phyloP scores from a whole-genome alignment of 176 grass and related monocot species.

The Avena eriantha region DNA sequence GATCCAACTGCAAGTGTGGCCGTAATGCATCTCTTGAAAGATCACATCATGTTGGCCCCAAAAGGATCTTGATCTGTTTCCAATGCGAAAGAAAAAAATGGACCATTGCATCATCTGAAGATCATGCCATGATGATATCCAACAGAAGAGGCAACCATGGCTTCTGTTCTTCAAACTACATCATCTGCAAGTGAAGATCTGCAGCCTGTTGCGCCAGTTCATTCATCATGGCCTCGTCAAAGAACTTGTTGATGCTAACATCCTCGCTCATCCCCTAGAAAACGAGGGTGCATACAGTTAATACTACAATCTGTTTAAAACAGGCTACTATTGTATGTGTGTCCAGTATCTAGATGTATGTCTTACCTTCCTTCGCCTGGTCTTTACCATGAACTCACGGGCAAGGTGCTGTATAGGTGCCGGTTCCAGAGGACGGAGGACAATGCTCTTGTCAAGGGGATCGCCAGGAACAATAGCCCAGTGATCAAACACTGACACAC shows the following conservation, averaged over 20 bases:
- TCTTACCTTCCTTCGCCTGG: conserved; percentile 76
- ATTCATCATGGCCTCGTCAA: conserved; percentile 95
- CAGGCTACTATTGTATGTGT: neutral
- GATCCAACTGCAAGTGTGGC: neutral
- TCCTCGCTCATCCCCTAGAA: conserved; percentile 98
- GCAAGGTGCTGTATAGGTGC: conserved; percentile 95
- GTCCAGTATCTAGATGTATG: conserved; percentile 2
- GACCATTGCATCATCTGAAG: neutral
- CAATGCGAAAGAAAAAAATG: neutral
- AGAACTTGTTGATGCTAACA: conserved; percentile 98
- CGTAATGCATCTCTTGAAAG: neutral
- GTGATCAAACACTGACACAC: conserved; percentile 94
- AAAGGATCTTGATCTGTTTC: neutral
- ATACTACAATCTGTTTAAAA: conserved; percentile 18
- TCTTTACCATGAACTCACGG: conserved; percentile 99
- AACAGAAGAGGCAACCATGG: neutral
- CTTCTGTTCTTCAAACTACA: conserved; percentile 45
- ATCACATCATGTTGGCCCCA: conserved; percentile 2
- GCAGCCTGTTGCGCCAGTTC: conserved; percentile 96
- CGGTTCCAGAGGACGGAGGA: conserved; percentile 83
- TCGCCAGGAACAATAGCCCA: conserved; percentile 99
- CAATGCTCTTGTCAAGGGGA: conserved; percentile 92
- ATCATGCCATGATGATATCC: neutral
- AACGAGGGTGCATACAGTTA: conserved; percentile 22
- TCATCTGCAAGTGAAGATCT: conserved; percentile 86